phyloP scores from a whole-genome alignment of 1,284 basidiomycete genomes.

The Somion occarium region DNA sequence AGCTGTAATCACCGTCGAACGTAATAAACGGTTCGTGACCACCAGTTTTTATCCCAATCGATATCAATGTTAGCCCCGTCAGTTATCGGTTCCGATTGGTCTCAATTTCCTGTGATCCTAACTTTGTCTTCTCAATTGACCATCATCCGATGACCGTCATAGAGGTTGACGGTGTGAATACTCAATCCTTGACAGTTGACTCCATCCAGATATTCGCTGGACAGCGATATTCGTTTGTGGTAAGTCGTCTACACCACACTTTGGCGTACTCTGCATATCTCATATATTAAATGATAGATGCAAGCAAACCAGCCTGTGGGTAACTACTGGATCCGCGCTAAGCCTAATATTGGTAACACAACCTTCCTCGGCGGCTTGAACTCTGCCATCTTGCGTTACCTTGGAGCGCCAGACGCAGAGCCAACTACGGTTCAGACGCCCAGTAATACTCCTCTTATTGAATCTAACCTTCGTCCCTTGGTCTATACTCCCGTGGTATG shows the following conservation, averaged over 20 bases:
- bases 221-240: constrained; percentile 33
- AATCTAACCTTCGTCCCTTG: constrained; percentile 23
- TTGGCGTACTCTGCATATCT: neutral
- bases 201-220: constrained; percentile 34
- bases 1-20: constrained; percentile 25
- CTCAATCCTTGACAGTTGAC: constrained; percentile 35
- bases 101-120: constrained; percentile 37
- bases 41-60: neutral
- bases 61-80: constrained; percentile 4
- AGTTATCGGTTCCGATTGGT: constrained; percentile 40
- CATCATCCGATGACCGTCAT: constrained; percentile 46
- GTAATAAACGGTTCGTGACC: constrained; percentile 27
- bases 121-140: constrained; percentile 36
- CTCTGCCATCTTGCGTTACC: constrained; percentile 21
- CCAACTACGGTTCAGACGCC: constrained; percentile 23
- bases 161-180: constrained; percentile 45
- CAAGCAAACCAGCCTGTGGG: constrained; percentile 32
- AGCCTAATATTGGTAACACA: constrained; percentile 27
- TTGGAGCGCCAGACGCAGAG: constrained; percentile 28
- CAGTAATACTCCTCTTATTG: constrained; percentile 19
- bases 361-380: constrained; percentile 34
- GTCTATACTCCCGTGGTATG: constrained; percentile 12
- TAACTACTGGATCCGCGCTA: constrained; percentile 35
- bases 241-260: constrained; percentile 10
- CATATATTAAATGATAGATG: constrained; percentile 15